A percentile compares a stretch with the other conserved stretches of the same genome.
Conservation (phyloP, 352 stramenopile genomes). For the Phytophthora ohioensis region DNA sequence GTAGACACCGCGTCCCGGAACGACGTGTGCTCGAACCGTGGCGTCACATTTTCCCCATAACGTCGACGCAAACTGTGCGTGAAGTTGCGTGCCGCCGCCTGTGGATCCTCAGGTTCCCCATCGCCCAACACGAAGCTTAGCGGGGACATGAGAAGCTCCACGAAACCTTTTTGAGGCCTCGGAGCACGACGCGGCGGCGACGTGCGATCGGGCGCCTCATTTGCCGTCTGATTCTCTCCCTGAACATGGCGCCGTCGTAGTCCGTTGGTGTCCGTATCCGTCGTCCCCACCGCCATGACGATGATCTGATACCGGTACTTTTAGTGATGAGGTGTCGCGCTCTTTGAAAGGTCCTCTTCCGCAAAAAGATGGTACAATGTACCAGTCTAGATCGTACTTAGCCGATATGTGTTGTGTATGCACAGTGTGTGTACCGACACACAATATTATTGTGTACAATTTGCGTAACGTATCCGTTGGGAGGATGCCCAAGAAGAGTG, state of each 20-base stretch:
- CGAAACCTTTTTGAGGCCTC: constrained; percentile 64
- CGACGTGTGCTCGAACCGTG: constrained; percentile 82
- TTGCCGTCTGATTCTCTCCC: constrained; percentile 14
- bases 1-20: constrained; percentile 86
- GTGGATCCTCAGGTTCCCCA: constrained; percentile 71
- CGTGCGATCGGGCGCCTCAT: constrained; percentile 7
- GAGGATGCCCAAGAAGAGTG: constrained; percentile 32
- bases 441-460: not conserved
- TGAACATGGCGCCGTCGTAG: constrained; percentile 50
- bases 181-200: constrained; percentile 6
- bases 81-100: constrained; percentile 65
- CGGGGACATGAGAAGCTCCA: constrained; percentile 80
- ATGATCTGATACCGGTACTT: not conserved
- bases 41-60: constrained; percentile 64
- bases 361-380: not conserved
- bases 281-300: constrained; percentile 33
- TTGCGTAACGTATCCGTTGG: not conserved
- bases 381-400: not conserved
- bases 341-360: constrained; percentile 16
- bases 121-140: constrained; percentile 81
- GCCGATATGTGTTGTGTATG: no score
- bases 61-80: constrained; percentile 58
- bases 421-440: no score
- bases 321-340: constrained; percentile 15
- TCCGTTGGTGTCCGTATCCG: constrained; percentile 23